These are phyloP conservation scores for Canna indica DNA, from an alignment of 176 grass and related monocot species.

Conservation along the genomic window DNA sequence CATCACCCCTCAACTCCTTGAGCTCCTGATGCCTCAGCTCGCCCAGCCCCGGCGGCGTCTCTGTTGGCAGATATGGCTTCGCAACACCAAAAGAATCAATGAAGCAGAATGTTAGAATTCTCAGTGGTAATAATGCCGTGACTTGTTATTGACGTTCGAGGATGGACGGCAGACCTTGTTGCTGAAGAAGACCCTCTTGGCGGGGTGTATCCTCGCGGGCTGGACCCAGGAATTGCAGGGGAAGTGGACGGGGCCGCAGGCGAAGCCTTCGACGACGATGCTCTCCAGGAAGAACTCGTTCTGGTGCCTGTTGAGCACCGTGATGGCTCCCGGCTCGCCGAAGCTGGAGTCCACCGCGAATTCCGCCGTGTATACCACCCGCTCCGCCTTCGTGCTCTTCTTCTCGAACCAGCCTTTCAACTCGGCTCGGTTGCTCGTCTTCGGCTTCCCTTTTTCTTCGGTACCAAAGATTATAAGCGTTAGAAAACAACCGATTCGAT, in stretches of 20 bases:
- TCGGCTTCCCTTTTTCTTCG: slow-evolving; percentile 31
- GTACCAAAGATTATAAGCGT: background rate
- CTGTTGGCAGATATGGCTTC: slow-evolving; percentile 61
- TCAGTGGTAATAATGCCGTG: no score
- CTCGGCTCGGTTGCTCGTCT: slow-evolving; percentile 41
- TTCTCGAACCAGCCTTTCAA: slow-evolving; percentile 80
- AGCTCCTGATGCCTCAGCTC: slow-evolving; percentile 48
- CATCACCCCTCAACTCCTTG: slow-evolving; percentile 42
- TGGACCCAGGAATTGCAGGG: slow-evolving; percentile 78
- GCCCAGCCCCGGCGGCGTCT: slow-evolving; percentile 65
- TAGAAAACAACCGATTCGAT: background rate
- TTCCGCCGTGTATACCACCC: slow-evolving; percentile 69
- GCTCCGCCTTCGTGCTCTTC: slow-evolving; percentile 56
- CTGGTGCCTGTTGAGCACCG: slow-evolving; percentile 64
- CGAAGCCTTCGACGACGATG: slow-evolving; percentile 76
- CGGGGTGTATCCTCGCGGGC: slow-evolving; percentile 30
- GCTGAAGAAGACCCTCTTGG: slow-evolving; percentile 64
- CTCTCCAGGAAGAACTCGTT: slow-evolving; percentile 74
- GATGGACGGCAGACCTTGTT: slow-evolving; percentile 33
- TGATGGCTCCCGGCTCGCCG: slow-evolving; percentile 73
- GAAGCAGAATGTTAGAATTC: no score
- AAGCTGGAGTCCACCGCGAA: slow-evolving; percentile 66
- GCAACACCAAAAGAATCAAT: no score
- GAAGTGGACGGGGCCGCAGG: slow-evolving; percentile 48
- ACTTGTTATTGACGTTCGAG: background rate